Evolutionary conservation across 2,329 filamentous ascomycete genomes (phyloP).

Genomic region (Calonectria pseudoturangicola): DNA sequence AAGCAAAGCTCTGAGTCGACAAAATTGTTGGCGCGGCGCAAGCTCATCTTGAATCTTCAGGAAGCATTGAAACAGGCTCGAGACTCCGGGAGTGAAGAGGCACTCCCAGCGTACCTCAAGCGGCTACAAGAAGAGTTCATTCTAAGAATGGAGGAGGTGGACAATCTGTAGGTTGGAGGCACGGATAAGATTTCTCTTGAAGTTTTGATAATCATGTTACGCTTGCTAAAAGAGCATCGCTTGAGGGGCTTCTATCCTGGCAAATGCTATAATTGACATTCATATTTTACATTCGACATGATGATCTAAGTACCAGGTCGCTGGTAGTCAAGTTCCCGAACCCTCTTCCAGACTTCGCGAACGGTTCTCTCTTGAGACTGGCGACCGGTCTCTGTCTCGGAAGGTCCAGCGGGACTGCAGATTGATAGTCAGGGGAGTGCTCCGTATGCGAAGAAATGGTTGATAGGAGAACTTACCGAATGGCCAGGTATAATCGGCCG

Average conservation of each 20-base stretch:
- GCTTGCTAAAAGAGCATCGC: background rate
- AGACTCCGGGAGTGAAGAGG: slow-evolving; percentile 76
- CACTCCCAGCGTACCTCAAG: slow-evolving; percentile 66
- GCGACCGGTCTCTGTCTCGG: slow-evolving; percentile 76
- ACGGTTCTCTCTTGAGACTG: slow-evolving; percentile 82
- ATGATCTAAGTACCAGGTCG: slow-evolving; percentile 71
- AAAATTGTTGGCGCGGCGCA: slow-evolving; percentile 78
- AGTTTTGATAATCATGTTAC: background rate
- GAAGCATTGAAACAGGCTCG: slow-evolving; percentile 83
- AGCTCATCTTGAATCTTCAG: slow-evolving; percentile 82
- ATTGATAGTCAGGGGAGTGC: slow-evolving; percentile 35
- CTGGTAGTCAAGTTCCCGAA: slow-evolving; percentile 78
- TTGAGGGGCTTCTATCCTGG: background rate
- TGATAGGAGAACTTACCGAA: slow-evolving; percentile 67
- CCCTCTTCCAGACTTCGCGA: slow-evolving; percentile 83
- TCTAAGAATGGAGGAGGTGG: slow-evolving; percentile 80
- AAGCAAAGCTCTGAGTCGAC: slow-evolving; percentile 76
- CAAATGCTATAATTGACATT: slow-evolving; percentile 3
- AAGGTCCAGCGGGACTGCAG: slow-evolving; percentile 77
- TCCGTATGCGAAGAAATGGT: background rate
- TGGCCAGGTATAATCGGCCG: slow-evolving; percentile 81
- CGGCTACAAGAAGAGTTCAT: slow-evolving; percentile 82
- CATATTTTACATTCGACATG: slow-evolving; percentile 14
- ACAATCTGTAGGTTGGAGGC: slow-evolving; percentile 57
- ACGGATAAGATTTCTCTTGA: background rate